Base-by-base conservation (phyloP, 139 green algal species). In the Auxenochlorella protothecoides region DNA sequence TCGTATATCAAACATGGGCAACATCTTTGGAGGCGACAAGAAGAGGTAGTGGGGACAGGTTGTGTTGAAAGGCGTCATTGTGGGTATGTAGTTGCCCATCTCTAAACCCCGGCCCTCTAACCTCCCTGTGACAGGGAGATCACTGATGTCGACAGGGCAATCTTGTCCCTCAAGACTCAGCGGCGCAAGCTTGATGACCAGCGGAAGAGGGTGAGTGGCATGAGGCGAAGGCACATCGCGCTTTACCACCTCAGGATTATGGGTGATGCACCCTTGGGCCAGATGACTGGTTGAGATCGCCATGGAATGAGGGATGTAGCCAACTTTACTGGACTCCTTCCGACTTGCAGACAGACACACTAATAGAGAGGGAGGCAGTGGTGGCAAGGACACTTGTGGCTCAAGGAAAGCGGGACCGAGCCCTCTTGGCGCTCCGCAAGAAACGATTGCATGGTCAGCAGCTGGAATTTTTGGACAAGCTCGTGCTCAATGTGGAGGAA, bases 91-190 rank as follows among this genome's bases (percentile, higher is more conserved):
- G 27, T 44, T 44, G 27, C 27, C 27, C 27, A 44, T 44, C 27
- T 44, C 27, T 44, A 44, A 44, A 0, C 27, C 27, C 27, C 27
- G 27, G 27, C 27, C 27, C 27, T 44, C 57, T 2, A 62, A 9
- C 57, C 57, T 62, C 57, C 9, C 9, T 15, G 57, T 62, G 57
- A 62, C 57, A 44, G 55, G 15, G 55, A 74, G 15, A 89, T 94
- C 59, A 92, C 84, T 53, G 86, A 92, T 7, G 73, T 67, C 4
- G 89, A 95, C 72, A 78, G 77, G 7, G 85, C 88, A 0, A 78
- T 95, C 6, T 78, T 95, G 56, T 77, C 77, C 9, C 79, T 95
- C 3, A 92, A 91, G 66, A 85, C 85, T 3, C 89, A 93, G 65
- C 75, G 84, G 8, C 83, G 81, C 11, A 88, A 90, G 71, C 65